Base-by-base conservation (phyloP, 2,329 filamentous ascomycete genomes). In the Cordyceps cateniannulata region DNA sequence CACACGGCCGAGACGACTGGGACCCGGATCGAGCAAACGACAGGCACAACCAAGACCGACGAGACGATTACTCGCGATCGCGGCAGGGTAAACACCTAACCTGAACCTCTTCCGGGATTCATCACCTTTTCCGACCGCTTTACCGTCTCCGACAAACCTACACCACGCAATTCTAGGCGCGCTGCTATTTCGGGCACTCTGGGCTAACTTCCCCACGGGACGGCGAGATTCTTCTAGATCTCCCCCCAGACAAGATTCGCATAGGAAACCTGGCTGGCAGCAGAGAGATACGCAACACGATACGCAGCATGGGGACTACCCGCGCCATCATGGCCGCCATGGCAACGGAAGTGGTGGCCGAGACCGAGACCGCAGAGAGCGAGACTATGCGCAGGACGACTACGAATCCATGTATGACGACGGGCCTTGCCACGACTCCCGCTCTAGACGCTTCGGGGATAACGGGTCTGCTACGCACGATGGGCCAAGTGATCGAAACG, bases 31-130 rank as follows among this genome's bases (percentile, higher is more conserved):
- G n/a, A 44, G n/a, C 48, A 35, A 25, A 22, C 45, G 48, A 59
- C 56, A n/a, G 22, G 20, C 24, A 32, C 32, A 27, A 32, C 56
- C 63, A 69, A 55, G 62, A 66, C 63, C 63, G 69, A 64, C 65
- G 64, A 69, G 70, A 74, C 68, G 73, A 76, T 66, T 72, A 74
- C 71, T 72, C 75, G 69, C 77, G 73, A 73, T 74, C 76, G 75
- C 75, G 77, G 76, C 78, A 81, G 76, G 79, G 76, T 79, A 79
- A 79, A 77, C 70, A 70, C 70, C 71, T 65, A 69, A 68, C 72
- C 71, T 69, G 72, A 66, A 70, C 67, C 67, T 53, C 45, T 52
- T 67, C 66, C 55, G 6, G 14, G 22, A 29, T 57, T 29, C 22
- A 24, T 24, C 45, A 18, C 51, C 42, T 18, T 59, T 55, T 45